A percentile compares a stretch with the other conserved stretches of the same genome.
Evolutionary conservation across 2,329 filamentous ascomycete species (phyloP).

Genomic region (Paracorniculantispora psalliotae): DNA sequence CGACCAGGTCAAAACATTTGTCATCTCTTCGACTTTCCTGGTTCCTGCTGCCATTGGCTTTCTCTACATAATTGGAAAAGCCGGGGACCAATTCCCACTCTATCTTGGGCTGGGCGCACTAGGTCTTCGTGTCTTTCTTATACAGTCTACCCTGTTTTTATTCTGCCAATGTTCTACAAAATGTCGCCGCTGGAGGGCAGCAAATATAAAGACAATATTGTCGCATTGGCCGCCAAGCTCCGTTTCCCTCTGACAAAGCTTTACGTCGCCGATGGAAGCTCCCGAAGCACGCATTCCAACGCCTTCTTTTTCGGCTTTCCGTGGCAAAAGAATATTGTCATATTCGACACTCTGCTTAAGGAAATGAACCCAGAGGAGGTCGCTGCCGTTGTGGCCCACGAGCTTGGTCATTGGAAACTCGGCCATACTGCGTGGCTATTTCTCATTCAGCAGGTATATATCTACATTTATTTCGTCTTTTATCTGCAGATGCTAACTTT

Average conservation of each 20-base stretch:
- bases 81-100: conserved; percentile 92
- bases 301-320: conserved; percentile 95
- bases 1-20: conserved; percentile 86
- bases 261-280: conserved; percentile 89
- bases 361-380: conserved; percentile 90
- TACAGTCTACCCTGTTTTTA: conserved; percentile 94
- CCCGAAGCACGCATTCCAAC: conserved; percentile 81
- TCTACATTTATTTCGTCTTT: neutral
- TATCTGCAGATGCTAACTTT: neutral
- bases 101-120: conserved; percentile 94
- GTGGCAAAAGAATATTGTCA: conserved; percentile 99
- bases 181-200: conserved; percentile 89
- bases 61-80: conserved; percentile 87
- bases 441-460: conserved; percentile 67
- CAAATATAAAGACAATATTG: conserved; percentile 78
- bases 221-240: conserved; percentile 73
- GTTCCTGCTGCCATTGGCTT: conserved; percentile 87
- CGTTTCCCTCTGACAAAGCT: conserved; percentile 90
- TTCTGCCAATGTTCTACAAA: conserved; percentile 96
- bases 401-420: conserved; percentile 94
- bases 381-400: conserved; percentile 88
- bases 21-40: conserved; percentile 72
- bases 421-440: conserved; percentile 92
- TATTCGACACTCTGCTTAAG: conserved; percentile 95
- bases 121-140: conserved; percentile 84